Conservation (phyloP, 2,329 filamentous ascomycete species). For the Coniochaeta sp. region DNA sequence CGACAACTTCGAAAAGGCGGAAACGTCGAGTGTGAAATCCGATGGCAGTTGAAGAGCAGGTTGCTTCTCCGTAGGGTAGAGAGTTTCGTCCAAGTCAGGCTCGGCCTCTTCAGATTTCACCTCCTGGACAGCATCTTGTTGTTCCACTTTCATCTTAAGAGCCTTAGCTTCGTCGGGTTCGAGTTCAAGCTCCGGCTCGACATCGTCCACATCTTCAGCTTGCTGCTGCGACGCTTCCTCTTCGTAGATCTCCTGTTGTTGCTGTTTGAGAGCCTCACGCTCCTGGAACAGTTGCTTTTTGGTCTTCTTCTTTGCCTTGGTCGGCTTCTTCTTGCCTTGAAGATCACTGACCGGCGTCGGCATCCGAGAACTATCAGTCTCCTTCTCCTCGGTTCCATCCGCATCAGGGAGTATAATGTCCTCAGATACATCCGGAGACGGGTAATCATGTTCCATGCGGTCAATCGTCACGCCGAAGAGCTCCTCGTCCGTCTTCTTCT, state of each 20-base stretch:
- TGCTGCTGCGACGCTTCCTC: conserved; percentile 32
- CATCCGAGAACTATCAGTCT: conserved; percentile 35
- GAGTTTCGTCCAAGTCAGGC: conserved; percentile 30
- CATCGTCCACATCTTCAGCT: conserved; percentile 19
- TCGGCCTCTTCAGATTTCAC: conserved; percentile 16
- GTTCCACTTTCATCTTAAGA: neutral
- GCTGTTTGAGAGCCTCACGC: conserved; percentile 50
- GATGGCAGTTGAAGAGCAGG: conserved; percentile 38
- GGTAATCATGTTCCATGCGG: conserved; percentile 42
- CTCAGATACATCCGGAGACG: conserved; percentile 37
- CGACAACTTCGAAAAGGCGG: conserved; percentile 34
- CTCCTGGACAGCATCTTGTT: conserved; percentile 3
- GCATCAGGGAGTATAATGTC: conserved; percentile 42
- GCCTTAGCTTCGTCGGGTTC: conserved; percentile 9
- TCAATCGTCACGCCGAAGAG: conserved; percentile 60
- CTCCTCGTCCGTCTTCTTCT: conserved; percentile 73
- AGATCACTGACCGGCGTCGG: conserved; percentile 36
- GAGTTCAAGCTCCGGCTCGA: conserved; percentile 21
- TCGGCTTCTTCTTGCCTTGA: conserved; percentile 50
- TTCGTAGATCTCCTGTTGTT: conserved; percentile 42
- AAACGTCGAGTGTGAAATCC: conserved; percentile 36
- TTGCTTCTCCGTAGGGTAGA: conserved; percentile 42
- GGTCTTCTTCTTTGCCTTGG: conserved; percentile 58
- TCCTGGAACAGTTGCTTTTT: conserved; percentile 73
- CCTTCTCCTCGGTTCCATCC: conserved; percentile 38